These are phyloP conservation scores for Psidium friedrichsthalianum DNA, from an alignment of 345 rosid species.

Conservation along the genomic window DNA sequence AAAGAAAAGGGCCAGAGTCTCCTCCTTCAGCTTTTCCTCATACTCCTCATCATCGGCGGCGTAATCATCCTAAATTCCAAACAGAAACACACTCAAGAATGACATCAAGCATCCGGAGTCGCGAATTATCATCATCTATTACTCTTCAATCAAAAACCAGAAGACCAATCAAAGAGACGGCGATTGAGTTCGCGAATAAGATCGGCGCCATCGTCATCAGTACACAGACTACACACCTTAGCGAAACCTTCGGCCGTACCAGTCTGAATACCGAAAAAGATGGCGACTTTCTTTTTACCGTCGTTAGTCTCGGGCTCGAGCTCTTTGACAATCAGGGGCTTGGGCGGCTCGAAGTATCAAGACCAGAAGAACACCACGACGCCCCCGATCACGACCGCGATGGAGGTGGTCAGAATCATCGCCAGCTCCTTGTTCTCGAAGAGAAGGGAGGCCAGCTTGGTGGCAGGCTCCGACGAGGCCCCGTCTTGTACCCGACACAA, in stretches of 20 bases:
- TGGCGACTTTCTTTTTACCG: slow-evolving; percentile 23
- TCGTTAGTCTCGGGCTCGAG: slow-evolving; percentile 22
- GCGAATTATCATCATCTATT: background rate
- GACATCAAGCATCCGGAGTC: background rate
- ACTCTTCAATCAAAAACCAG: background rate
- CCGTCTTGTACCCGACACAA: slow-evolving; percentile 17
- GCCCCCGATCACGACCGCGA: slow-evolving; percentile 30
- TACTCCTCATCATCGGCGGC: slow-evolving; percentile 94
- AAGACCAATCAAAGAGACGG: background rate
- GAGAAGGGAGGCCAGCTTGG: slow-evolving; percentile 8
- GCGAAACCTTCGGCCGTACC: slow-evolving; percentile 47
- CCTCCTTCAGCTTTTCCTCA: slow-evolving; percentile 83
- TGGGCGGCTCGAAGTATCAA: slow-evolving; percentile 9
- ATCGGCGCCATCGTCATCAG: background rate
- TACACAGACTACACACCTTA: background rate
- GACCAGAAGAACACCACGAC: slow-evolving; percentile 20
- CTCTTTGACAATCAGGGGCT: slow-evolving; percentile 19
- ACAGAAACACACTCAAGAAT: background rate
- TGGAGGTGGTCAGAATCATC: slow-evolving; percentile 24
- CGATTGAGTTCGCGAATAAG: background rate
- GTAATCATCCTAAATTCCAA: slow-evolving; percentile 66
- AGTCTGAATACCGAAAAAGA: slow-evolving; percentile 41
- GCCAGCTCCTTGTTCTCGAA: slow-evolving; percentile 22
- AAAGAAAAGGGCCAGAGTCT: slow-evolving; percentile 66
- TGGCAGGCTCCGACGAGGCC: slow-evolving; percentile 6